Conservation (phyloP, 305 asterid species). For the Stenogyne calaminthoides region DNA sequence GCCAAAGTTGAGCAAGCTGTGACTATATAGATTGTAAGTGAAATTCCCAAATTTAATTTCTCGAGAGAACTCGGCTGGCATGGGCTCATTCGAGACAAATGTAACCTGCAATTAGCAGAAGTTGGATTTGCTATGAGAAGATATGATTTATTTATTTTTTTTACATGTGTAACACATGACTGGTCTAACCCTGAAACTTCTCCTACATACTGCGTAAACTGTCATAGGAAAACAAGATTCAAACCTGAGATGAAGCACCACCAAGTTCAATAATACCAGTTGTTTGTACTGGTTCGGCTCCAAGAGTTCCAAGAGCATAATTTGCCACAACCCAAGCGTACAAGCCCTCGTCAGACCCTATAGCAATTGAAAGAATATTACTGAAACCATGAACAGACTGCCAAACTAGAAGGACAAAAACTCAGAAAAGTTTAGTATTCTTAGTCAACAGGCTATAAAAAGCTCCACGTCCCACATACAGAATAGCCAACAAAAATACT, state of each 20-base stretch:
- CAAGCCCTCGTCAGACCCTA: constrained; percentile 96
- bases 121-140: constrained; percentile 25
- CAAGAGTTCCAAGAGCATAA: constrained; percentile 93
- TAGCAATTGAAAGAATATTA: constrained; percentile 15
- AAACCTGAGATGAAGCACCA: constrained; percentile 98
- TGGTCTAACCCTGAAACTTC: not conserved
- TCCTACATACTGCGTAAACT: constrained; percentile 1
- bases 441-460: not conserved
- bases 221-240: constrained; percentile 20
- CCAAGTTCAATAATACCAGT: constrained; percentile 98
- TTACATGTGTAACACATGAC: not conserved
- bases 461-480: not conserved
- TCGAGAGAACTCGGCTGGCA: constrained; percentile 72
- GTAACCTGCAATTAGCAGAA: constrained; percentile 60
- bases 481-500: not conserved
- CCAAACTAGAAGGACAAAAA: not conserved
- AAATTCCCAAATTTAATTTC: constrained; percentile 63
- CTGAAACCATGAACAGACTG: constrained; percentile 19
- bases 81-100: constrained; percentile 73
- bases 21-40: constrained; percentile 82
- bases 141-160: not conserved
- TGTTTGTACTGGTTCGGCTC: constrained; percentile 80
- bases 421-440: not conserved
- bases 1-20: constrained; percentile 95
- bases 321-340: constrained; percentile 98